Evolutionary conservation across 2,329 filamentous ascomycete species (phyloP).

Genomic region (Botrytis tulipae): DNA sequence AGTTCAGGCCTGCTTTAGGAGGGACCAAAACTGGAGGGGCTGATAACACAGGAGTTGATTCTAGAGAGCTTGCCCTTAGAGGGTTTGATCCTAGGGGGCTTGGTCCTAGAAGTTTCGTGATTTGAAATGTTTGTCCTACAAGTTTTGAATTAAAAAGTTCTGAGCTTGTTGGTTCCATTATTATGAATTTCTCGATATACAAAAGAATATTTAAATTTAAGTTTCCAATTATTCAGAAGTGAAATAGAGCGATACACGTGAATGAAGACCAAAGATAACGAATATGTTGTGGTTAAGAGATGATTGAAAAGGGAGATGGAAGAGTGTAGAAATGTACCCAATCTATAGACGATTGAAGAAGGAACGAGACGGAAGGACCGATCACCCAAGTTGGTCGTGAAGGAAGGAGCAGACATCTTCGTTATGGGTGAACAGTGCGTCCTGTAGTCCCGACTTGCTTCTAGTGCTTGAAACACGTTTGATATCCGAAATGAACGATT

Average conservation of each 20-base stretch:
- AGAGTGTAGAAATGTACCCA: neutral
- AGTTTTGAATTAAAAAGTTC: neutral
- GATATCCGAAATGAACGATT: neutral
- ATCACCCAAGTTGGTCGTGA: neutral
- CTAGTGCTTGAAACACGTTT: neutral
- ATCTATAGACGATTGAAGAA: neutral
- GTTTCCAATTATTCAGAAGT: neutral
- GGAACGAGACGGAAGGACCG: neutral
- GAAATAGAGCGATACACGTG: rapidly evolving
- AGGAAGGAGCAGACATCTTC: neutral
- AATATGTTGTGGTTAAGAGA: neutral
- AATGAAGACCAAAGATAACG: neutral
- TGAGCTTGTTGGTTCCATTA: neutral
- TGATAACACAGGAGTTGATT: neutral
- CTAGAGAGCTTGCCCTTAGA: neutral
- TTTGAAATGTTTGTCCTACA: rapidly evolving
- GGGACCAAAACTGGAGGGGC: neutral
- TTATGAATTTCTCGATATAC: neutral
- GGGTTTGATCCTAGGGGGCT: neutral
- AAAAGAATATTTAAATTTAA: neutral
- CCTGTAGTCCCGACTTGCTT: neutral
- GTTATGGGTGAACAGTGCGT: neutral
- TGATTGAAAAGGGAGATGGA: neutral
- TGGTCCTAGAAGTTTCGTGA: neutral
- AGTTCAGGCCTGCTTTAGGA: neutral